These are phyloP conservation scores for Tetrastigma voinierianum DNA, from an alignment of 164 flowering plant genomes.

Conservation along the genomic window DNA sequence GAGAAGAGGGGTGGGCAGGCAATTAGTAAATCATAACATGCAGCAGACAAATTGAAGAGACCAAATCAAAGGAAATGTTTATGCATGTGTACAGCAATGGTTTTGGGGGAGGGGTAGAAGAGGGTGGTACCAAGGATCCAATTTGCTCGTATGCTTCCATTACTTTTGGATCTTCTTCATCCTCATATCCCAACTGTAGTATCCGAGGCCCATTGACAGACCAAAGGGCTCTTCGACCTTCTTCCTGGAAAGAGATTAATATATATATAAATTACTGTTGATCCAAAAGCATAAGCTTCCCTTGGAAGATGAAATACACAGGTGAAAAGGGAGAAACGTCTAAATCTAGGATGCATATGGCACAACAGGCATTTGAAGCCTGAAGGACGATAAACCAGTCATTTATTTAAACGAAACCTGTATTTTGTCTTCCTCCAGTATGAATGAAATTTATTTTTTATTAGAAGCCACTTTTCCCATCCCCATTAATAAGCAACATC, in stretches of 20 bases:
- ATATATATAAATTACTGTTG: neutral
- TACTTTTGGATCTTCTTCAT: conserved; percentile 86
- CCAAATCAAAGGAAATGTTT: neutral
- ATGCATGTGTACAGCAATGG: neutral
- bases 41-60: neutral
- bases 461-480: too few species aligned
- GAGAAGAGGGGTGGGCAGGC: neutral
- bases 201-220: conserved; percentile 87
- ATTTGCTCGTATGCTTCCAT: conserved; percentile 90
- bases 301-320: neutral
- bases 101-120: neutral
- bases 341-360: too few species aligned
- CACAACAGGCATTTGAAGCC: too few species aligned
- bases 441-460: too few species aligned
- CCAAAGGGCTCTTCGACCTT: conserved; percentile 91
- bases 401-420: too few species aligned
- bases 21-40: neutral
- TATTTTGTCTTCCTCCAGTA: too few species aligned
- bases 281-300: neutral
- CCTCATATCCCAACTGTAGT: conserved; percentile 86
- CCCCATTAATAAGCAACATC: too few species aligned
- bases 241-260: conserved; percentile 51
- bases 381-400: too few species aligned
- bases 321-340: too few species aligned
- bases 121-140: conserved; percentile 77